Conservation (phyloP, 768 basidiomycete species). For the Saitozyma podzolica region DNA sequence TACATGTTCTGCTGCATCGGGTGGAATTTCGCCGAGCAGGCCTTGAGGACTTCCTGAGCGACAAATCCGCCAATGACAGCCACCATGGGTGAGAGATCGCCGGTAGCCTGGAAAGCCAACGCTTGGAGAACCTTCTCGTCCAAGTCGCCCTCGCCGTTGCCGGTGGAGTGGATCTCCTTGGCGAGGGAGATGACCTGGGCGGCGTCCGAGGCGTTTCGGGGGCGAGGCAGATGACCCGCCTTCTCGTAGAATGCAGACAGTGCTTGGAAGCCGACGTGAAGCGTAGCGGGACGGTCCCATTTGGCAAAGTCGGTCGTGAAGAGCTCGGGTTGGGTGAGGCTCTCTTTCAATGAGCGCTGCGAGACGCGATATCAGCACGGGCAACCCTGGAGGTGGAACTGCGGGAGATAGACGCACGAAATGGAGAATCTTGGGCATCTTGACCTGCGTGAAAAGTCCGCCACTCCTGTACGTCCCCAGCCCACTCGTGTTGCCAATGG, state of each 20-base stretch:
- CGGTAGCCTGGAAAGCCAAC: conserved; percentile 84
- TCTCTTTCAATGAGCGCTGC: conserved; percentile 91
- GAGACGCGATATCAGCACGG: neutral
- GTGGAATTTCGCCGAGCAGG: conserved; percentile 95
- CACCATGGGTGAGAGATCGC: conserved; percentile 83
- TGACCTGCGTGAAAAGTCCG: conserved; percentile 96
- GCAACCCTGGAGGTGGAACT: neutral
- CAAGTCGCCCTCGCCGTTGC: conserved; percentile 64
- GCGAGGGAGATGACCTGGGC: conserved; percentile 69
- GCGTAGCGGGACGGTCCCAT: conserved; percentile 84
- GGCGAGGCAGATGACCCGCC: conserved; percentile 70
- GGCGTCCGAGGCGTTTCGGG: conserved; percentile 81
- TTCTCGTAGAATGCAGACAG: conserved; percentile 72
- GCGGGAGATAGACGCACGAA: conserved; percentile 65
- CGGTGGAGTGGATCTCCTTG: conserved; percentile 62
- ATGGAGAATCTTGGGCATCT: conserved; percentile 94
- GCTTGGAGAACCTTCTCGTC: conserved; percentile 76
- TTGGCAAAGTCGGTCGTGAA: conserved; percentile 97
- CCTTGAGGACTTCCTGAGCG: conserved; percentile 96
- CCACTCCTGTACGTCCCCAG: conserved; percentile 77
- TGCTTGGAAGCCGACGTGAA: conserved; percentile 94
- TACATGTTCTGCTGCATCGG: conserved; percentile 93
- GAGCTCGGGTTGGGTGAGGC: conserved; percentile 74
- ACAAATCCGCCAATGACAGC: conserved; percentile 97
- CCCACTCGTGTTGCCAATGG: conserved; percentile 85